These are phyloP conservation scores for Breynia disticha DNA, from an alignment of 441 rosid genomes.

Conservation along the genomic window DNA sequence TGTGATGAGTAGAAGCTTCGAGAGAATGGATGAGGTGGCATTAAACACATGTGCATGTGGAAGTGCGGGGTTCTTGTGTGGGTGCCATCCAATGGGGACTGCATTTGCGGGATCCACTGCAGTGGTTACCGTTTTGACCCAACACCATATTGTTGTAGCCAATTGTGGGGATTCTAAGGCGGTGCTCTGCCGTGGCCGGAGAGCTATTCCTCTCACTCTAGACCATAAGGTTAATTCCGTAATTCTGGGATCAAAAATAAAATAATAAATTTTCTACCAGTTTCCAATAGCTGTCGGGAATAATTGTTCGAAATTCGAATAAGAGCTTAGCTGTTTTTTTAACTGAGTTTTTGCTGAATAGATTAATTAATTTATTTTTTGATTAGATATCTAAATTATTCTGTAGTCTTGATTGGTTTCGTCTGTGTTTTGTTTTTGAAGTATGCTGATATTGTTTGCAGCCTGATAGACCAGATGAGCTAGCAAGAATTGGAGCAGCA, in stretches of 20 bases:
- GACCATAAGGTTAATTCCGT: slow-evolving; percentile 66
- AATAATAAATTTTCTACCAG: too few species aligned
- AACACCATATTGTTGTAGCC: slow-evolving; percentile 46
- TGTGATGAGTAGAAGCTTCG: slow-evolving; percentile 42
- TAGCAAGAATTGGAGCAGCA: slow-evolving; percentile 52
- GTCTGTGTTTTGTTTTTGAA: not conserved
- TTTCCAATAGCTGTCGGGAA: too few species aligned
- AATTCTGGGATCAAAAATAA: not conserved
- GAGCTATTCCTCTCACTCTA: slow-evolving; percentile 40
- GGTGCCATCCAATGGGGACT: slow-evolving; percentile 36
- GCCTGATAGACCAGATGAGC: slow-evolving; percentile 80
- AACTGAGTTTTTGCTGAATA: too few species aligned
- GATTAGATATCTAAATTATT: too few species aligned
- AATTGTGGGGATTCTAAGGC: slow-evolving; percentile 87
- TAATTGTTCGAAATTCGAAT: too few species aligned
- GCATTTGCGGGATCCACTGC: slow-evolving; percentile 67
- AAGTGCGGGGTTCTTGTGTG: slow-evolving; percentile 19
- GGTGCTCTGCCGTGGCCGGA: slow-evolving; percentile 56
- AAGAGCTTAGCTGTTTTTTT: too few species aligned
- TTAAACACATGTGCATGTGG: slow-evolving; percentile 36
- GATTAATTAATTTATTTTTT: too few species aligned
- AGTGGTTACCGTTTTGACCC: slow-evolving; percentile 41
- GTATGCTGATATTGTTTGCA: slow-evolving; percentile 19
- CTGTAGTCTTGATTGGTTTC: too few species aligned
- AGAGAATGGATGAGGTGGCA: slow-evolving; percentile 52